Base-by-base conservation (phyloP, 177 flowering plant genomes). In the Vitis hybrid region DNA sequence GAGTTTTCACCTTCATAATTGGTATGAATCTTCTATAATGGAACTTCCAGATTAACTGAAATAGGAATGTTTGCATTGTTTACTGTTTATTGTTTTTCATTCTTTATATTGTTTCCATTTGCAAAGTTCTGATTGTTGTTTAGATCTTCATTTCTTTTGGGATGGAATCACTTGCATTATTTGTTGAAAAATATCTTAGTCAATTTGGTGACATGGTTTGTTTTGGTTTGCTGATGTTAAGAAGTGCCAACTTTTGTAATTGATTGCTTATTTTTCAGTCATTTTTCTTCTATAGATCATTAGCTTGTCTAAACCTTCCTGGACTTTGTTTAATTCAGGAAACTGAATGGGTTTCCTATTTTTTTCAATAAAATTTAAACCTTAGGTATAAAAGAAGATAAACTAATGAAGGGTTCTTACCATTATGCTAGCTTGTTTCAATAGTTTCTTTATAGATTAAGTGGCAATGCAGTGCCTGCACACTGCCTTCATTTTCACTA, bases 401-500 rank as follows among this genome's bases (percentile, higher is more conserved):
- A 70, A 67, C 33, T 56, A 45, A 45, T 62, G 67, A 51, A 76
- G 60, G 62, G 50, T 65, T 75, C 61, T 70, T 72, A 45, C 13
- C 55, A 63, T 65, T 62, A 45, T 69, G 45, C 62, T 75, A 73
- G 78, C 69, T 68, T 68, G 45, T 75, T 65, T 67, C 62, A 69
- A 67, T 78, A 89, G 84, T 76, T 68, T 82, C 70, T 79, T 79
- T 80, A 60, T 83, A 78, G 86, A 80, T 70, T 73, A 79, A 85
- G 89, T 85, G 87, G 86, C 79, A 83, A 72, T 82, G 87, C 84
- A 78, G 94, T 87, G 94, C 87, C 69, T 80, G 62, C 73, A 89
- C 94, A 85, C 95, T 85, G 93, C 83, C 79, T 87, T 81, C 86
- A 79, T 81, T 86, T 89, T 85, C 85, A 81, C 97, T 94, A 90